phyloP scores from a whole-genome alignment of 1,139 yeast species.

The Ashbya aceris region DNA sequence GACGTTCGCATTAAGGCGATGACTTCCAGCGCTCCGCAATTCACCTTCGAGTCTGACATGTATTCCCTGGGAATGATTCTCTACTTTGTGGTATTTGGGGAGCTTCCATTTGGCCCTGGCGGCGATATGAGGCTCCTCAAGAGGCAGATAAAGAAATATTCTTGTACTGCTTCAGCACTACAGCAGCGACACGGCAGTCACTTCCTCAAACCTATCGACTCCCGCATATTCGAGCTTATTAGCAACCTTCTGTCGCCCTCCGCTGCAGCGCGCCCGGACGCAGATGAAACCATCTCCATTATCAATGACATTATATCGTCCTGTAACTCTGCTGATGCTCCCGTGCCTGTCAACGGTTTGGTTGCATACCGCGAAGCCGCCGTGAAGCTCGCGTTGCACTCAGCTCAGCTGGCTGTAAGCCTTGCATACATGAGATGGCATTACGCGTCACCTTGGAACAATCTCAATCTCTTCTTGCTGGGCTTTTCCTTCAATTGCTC shows the following conservation, averaged over 20 bases:
- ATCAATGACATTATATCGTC: constrained; percentile 20
- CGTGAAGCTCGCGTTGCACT: neutral
- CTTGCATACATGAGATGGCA: neutral
- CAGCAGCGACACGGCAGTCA: constrained; percentile 14
- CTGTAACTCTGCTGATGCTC: too few species aligned
- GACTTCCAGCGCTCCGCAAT: constrained; percentile 30
- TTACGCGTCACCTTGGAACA: neutral
- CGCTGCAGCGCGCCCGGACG: constrained; percentile 37
- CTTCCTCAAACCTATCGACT: constrained; percentile 30
- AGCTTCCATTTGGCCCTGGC: constrained; percentile 51
- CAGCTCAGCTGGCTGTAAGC: neutral
- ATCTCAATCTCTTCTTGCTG: neutral
- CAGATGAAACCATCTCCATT: constrained; percentile 32
- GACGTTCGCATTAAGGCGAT: constrained; percentile 11
- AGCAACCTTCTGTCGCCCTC: constrained; percentile 30
- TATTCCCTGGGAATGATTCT: constrained; percentile 78
- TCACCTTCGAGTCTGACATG: constrained; percentile 63
- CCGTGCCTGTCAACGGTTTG: neutral
- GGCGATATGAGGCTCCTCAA: constrained; percentile 32
- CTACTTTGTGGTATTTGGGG: constrained; percentile 62
- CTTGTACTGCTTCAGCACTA: constrained; percentile 20
- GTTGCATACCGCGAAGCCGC: neutral
- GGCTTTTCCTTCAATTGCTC: constrained; percentile 3
- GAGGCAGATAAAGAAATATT: constrained; percentile 33
- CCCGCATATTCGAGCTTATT: constrained; percentile 34